Base-by-base conservation (phyloP, 768 basidiomycete genomes). In the Pisolithus albus region DNA sequence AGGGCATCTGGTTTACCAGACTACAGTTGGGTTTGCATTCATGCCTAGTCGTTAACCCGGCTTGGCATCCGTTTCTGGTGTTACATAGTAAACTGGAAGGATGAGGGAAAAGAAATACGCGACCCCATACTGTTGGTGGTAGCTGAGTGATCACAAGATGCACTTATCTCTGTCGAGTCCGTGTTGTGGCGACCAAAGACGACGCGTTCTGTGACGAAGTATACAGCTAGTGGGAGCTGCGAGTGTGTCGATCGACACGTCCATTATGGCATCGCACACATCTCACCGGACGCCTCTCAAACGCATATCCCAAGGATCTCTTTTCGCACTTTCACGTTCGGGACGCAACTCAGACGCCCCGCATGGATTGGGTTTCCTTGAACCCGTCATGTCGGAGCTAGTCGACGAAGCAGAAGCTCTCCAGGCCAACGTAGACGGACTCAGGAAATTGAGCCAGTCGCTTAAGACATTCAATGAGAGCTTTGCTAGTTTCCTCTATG, bases 401-500 rank as follows among this genome's bases (percentile, higher is more conserved):
- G 75, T 86, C 16, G 93, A 97, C 70, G 93, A 97, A 71, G 82
- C 84, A 2, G 90, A 93, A 48, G 73, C 81, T 0, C 75, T 96
- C 10, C 84, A 88, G 47, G 71, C 80, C 8, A 93, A 93, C 66
- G 69, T 89, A 9, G 80, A 86, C 56, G 78, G 77, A 21, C 75
- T 97, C 61, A 79, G 79, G 54, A 72, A 75, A 23, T 78, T 97
- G 55, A 83, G 84, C 65, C 75, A 84, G 43, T 83, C 88, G 18
- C 75, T 97, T 48, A 79, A 80, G 13, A 83, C 81, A 5, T 95
- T 95, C 75, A 96, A 96, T 64, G 93, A 97, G 68, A 82, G 83
- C 13, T 95, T 97, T 61, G 88, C 93, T 13, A 91, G 88, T 63
- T 94, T 84, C 79, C 69, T 95, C 10, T 94, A 93, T 64, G 82